phyloP scores from a whole-genome alignment of 2,329 filamentous ascomycete species.

The Fusarium protoensiforme region DNA sequence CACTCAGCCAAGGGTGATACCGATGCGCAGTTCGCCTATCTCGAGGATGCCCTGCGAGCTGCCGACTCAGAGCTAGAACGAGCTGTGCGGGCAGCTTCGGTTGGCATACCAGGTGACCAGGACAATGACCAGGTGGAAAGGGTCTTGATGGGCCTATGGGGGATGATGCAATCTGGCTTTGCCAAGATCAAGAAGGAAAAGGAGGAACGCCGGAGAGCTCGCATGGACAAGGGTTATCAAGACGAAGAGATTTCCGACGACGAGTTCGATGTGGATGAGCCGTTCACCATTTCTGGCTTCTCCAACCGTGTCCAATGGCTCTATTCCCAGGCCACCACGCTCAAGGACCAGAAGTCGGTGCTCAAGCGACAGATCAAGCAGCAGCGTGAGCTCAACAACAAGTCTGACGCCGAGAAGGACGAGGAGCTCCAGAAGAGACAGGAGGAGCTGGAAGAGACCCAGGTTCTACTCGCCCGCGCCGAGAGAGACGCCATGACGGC shows the following conservation, averaged over 20 bases:
- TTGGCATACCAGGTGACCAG: slow-evolving; percentile 40
- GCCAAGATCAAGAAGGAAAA: slow-evolving; percentile 65
- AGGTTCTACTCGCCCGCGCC: slow-evolving; percentile 48
- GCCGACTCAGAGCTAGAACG: slow-evolving; percentile 58
- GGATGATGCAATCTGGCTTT: slow-evolving; percentile 63
- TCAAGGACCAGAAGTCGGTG: slow-evolving; percentile 90
- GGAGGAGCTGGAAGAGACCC: slow-evolving; percentile 64
- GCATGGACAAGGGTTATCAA: slow-evolving; percentile 66
- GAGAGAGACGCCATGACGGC: slow-evolving; percentile 52
- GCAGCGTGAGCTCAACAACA: slow-evolving; percentile 90
- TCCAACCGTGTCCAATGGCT: slow-evolving; percentile 82
- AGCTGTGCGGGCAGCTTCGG: slow-evolving; percentile 43
- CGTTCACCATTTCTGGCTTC: slow-evolving; percentile 81
- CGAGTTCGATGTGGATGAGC: slow-evolving; percentile 65
- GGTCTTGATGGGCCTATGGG: slow-evolving; percentile 66
- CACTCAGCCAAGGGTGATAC: slow-evolving; percentile 65
- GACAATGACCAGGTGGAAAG: slow-evolving; percentile 65
- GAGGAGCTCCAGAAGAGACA: slow-evolving; percentile 69
- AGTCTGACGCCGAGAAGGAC: slow-evolving; percentile 79
- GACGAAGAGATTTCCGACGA: slow-evolving; percentile 72
- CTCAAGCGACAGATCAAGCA: slow-evolving; percentile 94
- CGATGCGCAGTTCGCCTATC: slow-evolving; percentile 75
- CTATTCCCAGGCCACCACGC: slow-evolving; percentile 77
- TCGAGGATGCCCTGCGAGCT: slow-evolving; percentile 69
- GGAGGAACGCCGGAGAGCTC: slow-evolving; percentile 62